Percentiles rank a stretch among this genome's conserved stretches.
phyloP scores from a whole-genome alignment of 257 asterid genomes.

The Fraxinus anomala region DNA sequence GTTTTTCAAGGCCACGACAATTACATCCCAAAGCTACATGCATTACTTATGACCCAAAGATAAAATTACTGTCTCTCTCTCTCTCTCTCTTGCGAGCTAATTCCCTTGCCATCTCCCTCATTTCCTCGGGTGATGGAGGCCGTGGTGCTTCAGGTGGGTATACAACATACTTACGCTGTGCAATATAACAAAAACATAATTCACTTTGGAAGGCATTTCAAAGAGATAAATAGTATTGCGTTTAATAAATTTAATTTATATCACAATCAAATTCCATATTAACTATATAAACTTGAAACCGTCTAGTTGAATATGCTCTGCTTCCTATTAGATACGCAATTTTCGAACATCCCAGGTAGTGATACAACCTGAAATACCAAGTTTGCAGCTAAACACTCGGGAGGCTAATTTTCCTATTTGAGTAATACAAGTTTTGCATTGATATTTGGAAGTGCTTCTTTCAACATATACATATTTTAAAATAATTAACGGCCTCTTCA shows the following conservation, averaged over 20 bases:
- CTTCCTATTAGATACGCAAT: background rate
- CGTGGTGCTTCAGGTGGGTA: conserved; percentile 80
- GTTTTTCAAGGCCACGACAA: background rate
- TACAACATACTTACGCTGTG: conserved; percentile 75
- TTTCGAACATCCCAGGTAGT: background rate
- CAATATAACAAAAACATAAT: conserved; percentile 26
- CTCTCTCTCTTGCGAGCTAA: conserved; percentile 65
- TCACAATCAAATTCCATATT: background rate
- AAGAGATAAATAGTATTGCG: background rate
- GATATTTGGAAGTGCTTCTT: background rate
- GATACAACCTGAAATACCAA: background rate
- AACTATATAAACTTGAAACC: background rate
- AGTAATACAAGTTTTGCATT: background rate
- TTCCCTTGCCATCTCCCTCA: conserved; percentile 83
- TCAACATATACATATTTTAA: background rate
- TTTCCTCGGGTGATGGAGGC: conserved; percentile 87
- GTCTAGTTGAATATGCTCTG: background rate
- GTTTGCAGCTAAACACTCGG: background rate
- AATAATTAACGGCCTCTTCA: background rate
- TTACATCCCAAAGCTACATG: conserved; percentile 10
- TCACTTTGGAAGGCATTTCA: conserved; percentile 21
- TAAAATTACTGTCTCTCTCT: conserved; percentile 43
- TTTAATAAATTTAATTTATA: background rate
- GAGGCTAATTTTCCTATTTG: background rate
- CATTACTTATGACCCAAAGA: no score